Base-by-base conservation (phyloP, 441 rosid species). In the Bruguiera hainesii region DNA sequence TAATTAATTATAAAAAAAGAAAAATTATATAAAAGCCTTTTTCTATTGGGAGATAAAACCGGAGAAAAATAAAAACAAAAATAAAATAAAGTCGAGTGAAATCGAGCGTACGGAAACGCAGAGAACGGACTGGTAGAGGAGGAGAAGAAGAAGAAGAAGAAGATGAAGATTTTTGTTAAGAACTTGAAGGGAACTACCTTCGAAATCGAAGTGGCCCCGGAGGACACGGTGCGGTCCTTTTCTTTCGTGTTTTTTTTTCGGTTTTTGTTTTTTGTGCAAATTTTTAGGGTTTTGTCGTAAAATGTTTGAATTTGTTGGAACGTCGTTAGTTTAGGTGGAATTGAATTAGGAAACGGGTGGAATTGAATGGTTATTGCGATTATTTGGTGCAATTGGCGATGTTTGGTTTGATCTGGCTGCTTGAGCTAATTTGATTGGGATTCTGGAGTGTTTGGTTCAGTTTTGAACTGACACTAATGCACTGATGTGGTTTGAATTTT, bases 81-180 rank as follows among this genome's bases (percentile, higher is more conserved):
- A 26, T 3, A 19, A 53, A 21, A 26, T 1, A 21, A 53, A 9
- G 3, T 6, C 13, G 19, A 63, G 65, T 26, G 63, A 69, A 69
- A 60, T 59, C 65, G 56, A 11, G 46, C 48, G 39, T 63, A 16
- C 55, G n/a, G 55, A 7, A 49, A 13, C 19, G 23, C 56, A 52
- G 57, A 63, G 72, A 64, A 68, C 68, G 73, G 18, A 39, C n/a
- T 23, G 65, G 63, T 0, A 37, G 53, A 67, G n/a, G 30, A 65
- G 60, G 30, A 66, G 63, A 6, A 23, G 23, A 31, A 48, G 3
- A 29, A 8, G 33, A 49, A 46, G 20, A 55, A 70, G 72, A 81
- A 78, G 75, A 89, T 92, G 93, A 89, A 87, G 91, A 69, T 89
- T 79, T 87, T 75, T 70, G 86, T 92, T 6, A 92, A 89, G 80